Conservation (phyloP, 2,329 filamentous ascomycete genomes). For the Mollisiaceae sp. region DNA sequence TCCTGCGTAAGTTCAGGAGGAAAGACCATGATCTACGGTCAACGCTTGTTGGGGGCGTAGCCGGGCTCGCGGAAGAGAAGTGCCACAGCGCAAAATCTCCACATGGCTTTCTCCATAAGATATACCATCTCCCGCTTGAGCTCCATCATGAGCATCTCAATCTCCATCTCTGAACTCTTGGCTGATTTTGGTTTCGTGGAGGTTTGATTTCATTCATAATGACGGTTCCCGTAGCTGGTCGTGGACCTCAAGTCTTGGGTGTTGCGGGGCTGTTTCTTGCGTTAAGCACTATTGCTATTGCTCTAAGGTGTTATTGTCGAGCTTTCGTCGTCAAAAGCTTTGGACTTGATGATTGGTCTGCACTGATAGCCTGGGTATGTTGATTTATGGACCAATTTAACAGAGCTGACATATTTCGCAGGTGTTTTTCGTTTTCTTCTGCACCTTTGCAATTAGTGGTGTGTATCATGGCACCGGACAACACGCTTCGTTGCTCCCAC, state of each 20-base stretch:
- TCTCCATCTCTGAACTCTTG: background rate
- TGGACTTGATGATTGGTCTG: conserved; percentile 37
- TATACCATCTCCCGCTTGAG: background rate
- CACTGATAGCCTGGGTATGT: conserved; percentile 34
- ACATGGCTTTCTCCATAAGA: conserved; percentile 12
- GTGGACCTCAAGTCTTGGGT: conserved; percentile 40
- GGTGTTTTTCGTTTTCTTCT: conserved; percentile 36
- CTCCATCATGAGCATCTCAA: conserved; percentile 2
- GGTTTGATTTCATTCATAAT: background rate
- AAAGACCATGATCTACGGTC: conserved; percentile 4
- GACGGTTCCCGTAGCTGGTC: conserved; percentile 20
- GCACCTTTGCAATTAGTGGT: conserved; percentile 34
- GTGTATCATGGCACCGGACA: conserved; percentile 39
- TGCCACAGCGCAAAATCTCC: conserved; percentile 6
- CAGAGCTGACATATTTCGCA: conserved; percentile 12
- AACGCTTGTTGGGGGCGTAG: conserved; percentile 8
- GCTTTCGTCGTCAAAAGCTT: conserved; percentile 37
- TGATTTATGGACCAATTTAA: background rate
- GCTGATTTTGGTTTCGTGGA: background rate
- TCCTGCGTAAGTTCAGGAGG: conserved; percentile 6
- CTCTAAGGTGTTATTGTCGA: conserved; percentile 35
- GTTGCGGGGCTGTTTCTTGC: conserved; percentile 46
- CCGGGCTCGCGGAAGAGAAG: background rate
- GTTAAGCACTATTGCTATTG: conserved; percentile 40
- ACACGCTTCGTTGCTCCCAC: conserved; percentile 33